Conservation (phyloP, 768 basidiomycete species). For the Mycena kentingensis region DNA sequence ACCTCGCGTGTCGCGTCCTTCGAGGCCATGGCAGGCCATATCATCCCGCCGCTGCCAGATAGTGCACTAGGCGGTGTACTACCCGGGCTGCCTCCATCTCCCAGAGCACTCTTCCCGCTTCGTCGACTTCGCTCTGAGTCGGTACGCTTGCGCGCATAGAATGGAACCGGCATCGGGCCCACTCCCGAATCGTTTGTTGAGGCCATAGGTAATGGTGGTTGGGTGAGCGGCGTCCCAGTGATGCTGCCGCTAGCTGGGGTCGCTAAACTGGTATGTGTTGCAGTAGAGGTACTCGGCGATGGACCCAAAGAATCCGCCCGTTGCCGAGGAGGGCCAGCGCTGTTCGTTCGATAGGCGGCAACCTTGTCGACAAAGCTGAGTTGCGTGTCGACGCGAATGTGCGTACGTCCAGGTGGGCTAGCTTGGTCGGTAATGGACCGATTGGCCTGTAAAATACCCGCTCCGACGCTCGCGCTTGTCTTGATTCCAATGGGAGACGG, state of each 20-base stretch:
- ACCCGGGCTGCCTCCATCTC: conserved; percentile 12
- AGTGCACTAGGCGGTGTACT: conserved; percentile 16
- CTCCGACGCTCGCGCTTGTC: background rate
- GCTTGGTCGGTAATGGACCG: background rate
- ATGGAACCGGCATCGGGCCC: conserved; percentile 10
- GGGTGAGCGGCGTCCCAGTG: conserved; percentile 3
- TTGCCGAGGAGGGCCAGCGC: conserved; percentile 47
- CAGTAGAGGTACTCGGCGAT: conserved; percentile 33
- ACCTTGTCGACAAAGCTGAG: conserved; percentile 62
- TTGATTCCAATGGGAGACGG: conserved; percentile 28
- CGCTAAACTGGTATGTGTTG: conserved; percentile 18
- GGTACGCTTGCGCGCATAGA: conserved; percentile 17
- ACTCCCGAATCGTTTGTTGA: background rate
- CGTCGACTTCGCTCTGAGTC: conserved; percentile 18
- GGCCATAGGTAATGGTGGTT: conserved; percentile 1
- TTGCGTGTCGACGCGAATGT: conserved; percentile 40
- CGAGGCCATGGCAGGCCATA: conserved; percentile 39
- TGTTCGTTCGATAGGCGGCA: conserved; percentile 64
- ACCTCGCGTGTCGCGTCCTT: conserved; percentile 31
- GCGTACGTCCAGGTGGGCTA: conserved; percentile 23
- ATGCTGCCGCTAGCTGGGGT: background rate
- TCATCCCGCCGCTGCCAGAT: conserved; percentile 14
- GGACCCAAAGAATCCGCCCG: conserved; percentile 38
- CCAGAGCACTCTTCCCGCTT: conserved; percentile 10
- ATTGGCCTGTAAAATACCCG: background rate